Evolutionary conservation across 495 filamentous ascomycete genomes (phyloP).

Genomic region (Daldinia loculata): DNA sequence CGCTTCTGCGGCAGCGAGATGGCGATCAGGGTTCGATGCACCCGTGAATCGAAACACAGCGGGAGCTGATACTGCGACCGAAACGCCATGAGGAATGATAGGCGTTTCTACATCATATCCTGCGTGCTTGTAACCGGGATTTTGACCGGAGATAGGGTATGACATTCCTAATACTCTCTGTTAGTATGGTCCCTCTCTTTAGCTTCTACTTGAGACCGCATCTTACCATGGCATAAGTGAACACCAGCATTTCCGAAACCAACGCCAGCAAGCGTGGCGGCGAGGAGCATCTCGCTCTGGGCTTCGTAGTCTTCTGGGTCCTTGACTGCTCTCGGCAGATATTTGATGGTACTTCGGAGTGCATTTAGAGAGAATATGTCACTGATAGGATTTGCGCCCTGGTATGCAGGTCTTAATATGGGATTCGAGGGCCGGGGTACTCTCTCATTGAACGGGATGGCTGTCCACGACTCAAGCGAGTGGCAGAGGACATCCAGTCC

Average conservation of each 20-base stretch:
- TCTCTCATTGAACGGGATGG: conserved; percentile 90
- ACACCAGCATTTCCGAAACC: conserved; percentile 98
- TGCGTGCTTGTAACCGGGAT: conserved; percentile 84
- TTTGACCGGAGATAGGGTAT: conserved; percentile 93
- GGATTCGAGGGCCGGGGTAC: conserved; percentile 87
- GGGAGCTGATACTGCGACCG: conserved; percentile 92
- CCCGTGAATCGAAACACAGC: conserved; percentile 94
- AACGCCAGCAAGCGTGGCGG: conserved; percentile 91
- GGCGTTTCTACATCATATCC: conserved; percentile 79
- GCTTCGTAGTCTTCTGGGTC: conserved; percentile 93
- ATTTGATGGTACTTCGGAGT: conserved; percentile 81
- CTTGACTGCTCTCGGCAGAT: conserved; percentile 83
- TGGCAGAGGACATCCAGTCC: conserved; percentile 96
- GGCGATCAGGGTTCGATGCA: conserved; percentile 87
- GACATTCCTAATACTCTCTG: conserved; percentile 70
- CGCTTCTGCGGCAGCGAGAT: conserved; percentile 85
- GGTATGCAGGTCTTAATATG: conserved; percentile 90
- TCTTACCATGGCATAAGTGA: conserved; percentile 86
- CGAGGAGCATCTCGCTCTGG: conserved; percentile 92
- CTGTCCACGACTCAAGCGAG: conserved; percentile 92
- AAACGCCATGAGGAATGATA: conserved; percentile 95
- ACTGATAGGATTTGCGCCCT: conserved; percentile 96
- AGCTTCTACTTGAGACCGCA: background rate
- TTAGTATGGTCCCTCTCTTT: background rate
- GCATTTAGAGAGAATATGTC: conserved; percentile 93